Conservation (phyloP, 345 rosid species). For the Bruguiera gymnorhiza region DNA sequence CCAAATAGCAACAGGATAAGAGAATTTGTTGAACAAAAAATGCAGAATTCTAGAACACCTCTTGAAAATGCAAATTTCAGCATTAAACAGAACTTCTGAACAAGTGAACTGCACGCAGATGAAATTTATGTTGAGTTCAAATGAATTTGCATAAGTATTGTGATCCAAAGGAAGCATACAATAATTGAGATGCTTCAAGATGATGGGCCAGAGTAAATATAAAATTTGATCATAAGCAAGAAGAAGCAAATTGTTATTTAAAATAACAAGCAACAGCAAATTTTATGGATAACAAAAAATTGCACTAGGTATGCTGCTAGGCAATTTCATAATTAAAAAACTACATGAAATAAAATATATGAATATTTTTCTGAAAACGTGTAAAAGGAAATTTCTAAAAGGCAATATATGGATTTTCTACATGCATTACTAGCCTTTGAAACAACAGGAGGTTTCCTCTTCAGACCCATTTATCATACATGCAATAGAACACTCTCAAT, state of each 20-base stretch:
- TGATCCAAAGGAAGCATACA: not conserved
- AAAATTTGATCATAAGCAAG: no score
- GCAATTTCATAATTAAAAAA: no score
- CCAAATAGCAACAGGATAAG: not conserved
- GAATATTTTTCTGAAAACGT: no score
- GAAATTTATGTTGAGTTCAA: not conserved
- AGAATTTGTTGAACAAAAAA: not conserved
- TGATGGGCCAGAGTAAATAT: not conserved
- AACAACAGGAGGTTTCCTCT: no score
- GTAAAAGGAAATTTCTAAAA: no score
- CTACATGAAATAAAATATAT: no score
- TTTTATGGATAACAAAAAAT: no score
- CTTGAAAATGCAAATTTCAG: conserved; percentile 1
- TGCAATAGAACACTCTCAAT: no score
- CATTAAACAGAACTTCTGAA: not conserved
- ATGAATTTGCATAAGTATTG: not conserved
- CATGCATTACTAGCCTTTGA: not conserved
- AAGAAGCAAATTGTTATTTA: no score
- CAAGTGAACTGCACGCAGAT: not conserved
- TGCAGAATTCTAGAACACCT: not conserved
- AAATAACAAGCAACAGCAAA: no score
- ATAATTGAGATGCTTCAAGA: not conserved
- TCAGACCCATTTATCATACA: no score
- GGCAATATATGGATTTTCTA: not conserved
- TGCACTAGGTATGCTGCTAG: no score